A percentile compares a stretch with the other conserved stretches of the same genome.
These are phyloP conservation scores for Diaporthe longicolla DNA, from an alignment of 2,329 filamentous ascomycete species.

Conservation along the genomic window DNA sequence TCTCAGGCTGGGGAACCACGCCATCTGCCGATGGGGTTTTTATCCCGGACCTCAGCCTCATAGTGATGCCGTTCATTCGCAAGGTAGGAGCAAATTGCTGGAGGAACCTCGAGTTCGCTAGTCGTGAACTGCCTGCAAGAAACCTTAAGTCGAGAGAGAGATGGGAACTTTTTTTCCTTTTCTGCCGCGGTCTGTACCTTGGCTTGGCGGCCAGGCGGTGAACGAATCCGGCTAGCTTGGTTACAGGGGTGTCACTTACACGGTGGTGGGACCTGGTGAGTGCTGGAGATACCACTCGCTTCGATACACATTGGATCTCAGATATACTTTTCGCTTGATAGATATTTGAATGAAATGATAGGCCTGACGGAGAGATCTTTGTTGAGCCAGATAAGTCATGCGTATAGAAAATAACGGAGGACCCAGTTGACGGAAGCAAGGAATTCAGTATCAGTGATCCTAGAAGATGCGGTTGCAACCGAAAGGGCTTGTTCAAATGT, in stretches of 20 bases:
- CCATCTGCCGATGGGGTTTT: slow-evolving; percentile 42
- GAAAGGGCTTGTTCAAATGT: too few relatives aligned
- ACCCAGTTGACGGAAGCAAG: too few relatives aligned
- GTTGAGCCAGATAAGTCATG: too few relatives aligned
- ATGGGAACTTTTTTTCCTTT: slow-evolving; percentile 45
- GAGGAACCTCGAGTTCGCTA: not conserved
- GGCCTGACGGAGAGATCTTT: too few relatives aligned
- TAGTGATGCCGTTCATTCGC: slow-evolving; percentile 35
- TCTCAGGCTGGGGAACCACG: slow-evolving; percentile 30
- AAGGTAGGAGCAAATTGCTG: slow-evolving; percentile 13
- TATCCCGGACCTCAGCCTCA: slow-evolving; percentile 42
- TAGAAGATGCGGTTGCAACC: too few relatives aligned
- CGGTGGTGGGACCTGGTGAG: not conserved
- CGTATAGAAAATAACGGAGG: too few relatives aligned
- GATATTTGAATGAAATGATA: too few relatives aligned
- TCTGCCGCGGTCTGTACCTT: slow-evolving; percentile 35
- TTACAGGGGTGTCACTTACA: not conserved
- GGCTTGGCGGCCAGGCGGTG: slow-evolving; percentile 31
- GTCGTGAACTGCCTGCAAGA: not conserved
- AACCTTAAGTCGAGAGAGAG: not conserved
- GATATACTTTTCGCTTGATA: too few relatives aligned
- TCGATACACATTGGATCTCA: too few relatives aligned
- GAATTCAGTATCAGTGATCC: too few relatives aligned
- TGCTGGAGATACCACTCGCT: too few relatives aligned
- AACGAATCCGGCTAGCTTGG: not conserved